A percentile compares a stretch with the other conserved stretches of the same genome.
These are phyloP conservation scores for Pichia sp. DNA, from an alignment of 1,139 yeast genomes.

Conservation along the genomic window DNA sequence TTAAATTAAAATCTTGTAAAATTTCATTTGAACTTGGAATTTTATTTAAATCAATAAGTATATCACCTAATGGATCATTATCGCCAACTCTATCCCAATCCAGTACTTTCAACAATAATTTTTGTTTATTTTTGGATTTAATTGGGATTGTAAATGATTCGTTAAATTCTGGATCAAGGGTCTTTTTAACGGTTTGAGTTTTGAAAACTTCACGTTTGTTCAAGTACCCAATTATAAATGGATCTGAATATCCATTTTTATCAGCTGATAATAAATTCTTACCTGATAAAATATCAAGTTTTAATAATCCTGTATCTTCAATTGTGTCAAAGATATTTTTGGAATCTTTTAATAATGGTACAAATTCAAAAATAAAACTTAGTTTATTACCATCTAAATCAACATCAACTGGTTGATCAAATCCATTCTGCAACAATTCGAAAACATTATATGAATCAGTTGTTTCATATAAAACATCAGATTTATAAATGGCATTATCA, in stretches of 20 bases:
- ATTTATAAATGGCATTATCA: slow-evolving; percentile 40
- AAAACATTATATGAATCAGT: slow-evolving; percentile 46
- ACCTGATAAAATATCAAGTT: slow-evolving; percentile 52
- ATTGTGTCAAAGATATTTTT: slow-evolving; percentile 40
- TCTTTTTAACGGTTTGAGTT: slow-evolving; percentile 57
- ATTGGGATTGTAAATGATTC: slow-evolving; percentile 53
- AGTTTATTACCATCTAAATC: slow-evolving; percentile 40
- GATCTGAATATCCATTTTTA: slow-evolving; percentile 71
- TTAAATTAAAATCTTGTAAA: slow-evolving; percentile 42
- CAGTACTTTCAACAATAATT: slow-evolving; percentile 43
- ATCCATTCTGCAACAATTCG: slow-evolving; percentile 47
- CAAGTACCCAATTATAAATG: slow-evolving; percentile 45
- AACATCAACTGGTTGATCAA: slow-evolving; percentile 40
- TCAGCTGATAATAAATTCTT: slow-evolving; percentile 51
- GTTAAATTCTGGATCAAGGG: slow-evolving; percentile 65
- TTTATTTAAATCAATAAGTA: slow-evolving; percentile 42
- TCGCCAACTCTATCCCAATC: slow-evolving; percentile 79
- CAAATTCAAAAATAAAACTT: slow-evolving; percentile 48
- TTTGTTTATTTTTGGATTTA: slow-evolving; percentile 53
- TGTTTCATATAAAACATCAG: slow-evolving; percentile 42
- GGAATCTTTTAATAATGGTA: slow-evolving; percentile 50
- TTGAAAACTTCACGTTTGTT: slow-evolving; percentile 51
- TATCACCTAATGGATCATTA: slow-evolving; percentile 53
- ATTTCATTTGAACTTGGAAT: slow-evolving; percentile 42
- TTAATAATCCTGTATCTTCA: slow-evolving; percentile 58